phyloP scores from a whole-genome alignment of 768 basidiomycete genomes.

The Suillus weaverae region DNA sequence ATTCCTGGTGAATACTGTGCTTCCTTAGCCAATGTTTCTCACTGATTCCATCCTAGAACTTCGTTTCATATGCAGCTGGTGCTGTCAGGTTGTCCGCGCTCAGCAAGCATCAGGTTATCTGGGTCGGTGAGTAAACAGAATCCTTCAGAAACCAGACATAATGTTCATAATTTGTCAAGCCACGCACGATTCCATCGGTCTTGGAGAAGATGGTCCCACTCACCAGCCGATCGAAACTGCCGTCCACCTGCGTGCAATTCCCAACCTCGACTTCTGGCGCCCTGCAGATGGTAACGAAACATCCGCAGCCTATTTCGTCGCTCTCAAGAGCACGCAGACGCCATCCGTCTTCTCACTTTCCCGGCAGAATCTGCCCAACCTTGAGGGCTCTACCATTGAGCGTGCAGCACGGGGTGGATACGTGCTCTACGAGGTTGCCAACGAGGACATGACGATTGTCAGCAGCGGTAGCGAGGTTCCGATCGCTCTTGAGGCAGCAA shows the following conservation, averaged over 20 bases:
- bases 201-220: conserved; percentile 92
- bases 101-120: conserved; percentile 87
- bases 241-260: conserved; percentile 82
- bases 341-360: conserved; percentile 85
- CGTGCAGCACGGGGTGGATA: conserved; percentile 84
- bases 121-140: conserved; percentile 67
- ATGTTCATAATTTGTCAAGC: conserved; percentile 42
- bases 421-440: conserved; percentile 76
- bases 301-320: conserved; percentile 86
- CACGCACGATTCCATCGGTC: conserved; percentile 93
- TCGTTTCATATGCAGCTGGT: conserved; percentile 91
- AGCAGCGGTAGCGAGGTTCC: conserved; percentile 86
- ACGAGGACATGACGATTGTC: conserved; percentile 87
- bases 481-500: conserved; percentile 86
- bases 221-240: conserved; percentile 94
- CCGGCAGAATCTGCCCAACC: conserved; percentile 90
- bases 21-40: conserved; percentile 12
- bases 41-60: conserved; percentile 55
- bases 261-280: conserved; percentile 91
- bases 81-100: conserved; percentile 90
- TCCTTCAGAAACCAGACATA: background rate
- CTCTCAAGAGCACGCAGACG: conserved; percentile 70
- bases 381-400: conserved; percentile 85
- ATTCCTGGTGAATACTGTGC: conserved; percentile 65
- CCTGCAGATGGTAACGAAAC: conserved; percentile 97